Base-by-base conservation (phyloP, 1,284 basidiomycete genomes). In the Microbotryomycetes sp. region DNA sequence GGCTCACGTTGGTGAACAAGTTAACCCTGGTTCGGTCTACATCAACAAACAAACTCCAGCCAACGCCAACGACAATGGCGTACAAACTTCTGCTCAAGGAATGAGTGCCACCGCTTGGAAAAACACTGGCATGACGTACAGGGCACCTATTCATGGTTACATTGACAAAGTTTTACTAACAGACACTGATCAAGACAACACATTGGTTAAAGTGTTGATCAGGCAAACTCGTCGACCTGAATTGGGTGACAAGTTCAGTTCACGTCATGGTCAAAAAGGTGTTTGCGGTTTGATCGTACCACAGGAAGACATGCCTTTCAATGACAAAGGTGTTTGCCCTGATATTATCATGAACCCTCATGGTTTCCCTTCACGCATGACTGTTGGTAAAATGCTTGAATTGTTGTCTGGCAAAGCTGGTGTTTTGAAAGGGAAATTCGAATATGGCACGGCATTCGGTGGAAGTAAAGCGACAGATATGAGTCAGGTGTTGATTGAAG, bases 271-370 rank as follows among this genome's bases (percentile, higher is more conserved):
- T 48, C 96, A 99, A 78, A 99, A 99, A 78, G 96, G 96, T 66
- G 96, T 98, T 16, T 97, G 93, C 76, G 96, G 96, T 22, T 78
- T 99, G 74, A 98, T 98, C 73, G 94, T 97, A 56, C 94, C 92
- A 71, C 96, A 98, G 74, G 92, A 92, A 72, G 96, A 99, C 77
- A 88, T 99, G 92, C 96, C 96, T 4, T 99, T 99, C 81, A 97
- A 93, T 73, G 94, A 98, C 78, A 86, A 89, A 73, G 96, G 96
- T 30, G 94, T 97, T 70, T 87, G 84, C 74, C 58, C 78, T 85
- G 96, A 98, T 77, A 91, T 94, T 23, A 97, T 99, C 79, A 98
- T 99, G 94, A 99, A 99, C 76, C 96, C 96, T 3, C 96, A 99
- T 77, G 96, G 96, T 73, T 98, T 99, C 82, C 96, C 96, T 2